Percentiles rank a stretch among this genome's conserved stretches.
These are phyloP conservation scores for Ambrosiella cleistominuta DNA, from an alignment of 2,329 filamentous ascomycete species.

Conservation along the genomic window DNA sequence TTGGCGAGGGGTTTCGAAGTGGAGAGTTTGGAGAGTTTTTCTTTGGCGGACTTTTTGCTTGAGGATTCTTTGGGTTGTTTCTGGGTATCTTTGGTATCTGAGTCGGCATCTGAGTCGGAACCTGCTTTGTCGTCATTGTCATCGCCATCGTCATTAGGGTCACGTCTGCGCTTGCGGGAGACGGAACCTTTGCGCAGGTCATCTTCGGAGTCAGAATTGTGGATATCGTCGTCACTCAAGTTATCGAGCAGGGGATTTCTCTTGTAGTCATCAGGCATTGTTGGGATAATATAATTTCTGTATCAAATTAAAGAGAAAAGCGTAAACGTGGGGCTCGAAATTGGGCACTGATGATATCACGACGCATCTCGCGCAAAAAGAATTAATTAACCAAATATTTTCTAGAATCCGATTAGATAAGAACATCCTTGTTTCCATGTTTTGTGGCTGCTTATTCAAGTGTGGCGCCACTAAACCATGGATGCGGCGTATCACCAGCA, in stretches of 20 bases:
- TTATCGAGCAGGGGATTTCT: slow-evolving; percentile 12
- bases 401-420: no score
- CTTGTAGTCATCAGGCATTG: slow-evolving; percentile 16
- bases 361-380: not conserved
- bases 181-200: slow-evolving; percentile 49
- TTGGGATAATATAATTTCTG: not conserved
- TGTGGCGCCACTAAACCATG: no score
- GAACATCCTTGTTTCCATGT: no score
- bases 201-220: slow-evolving; percentile 50
- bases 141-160: slow-evolving; percentile 20
- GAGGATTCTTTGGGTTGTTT: slow-evolving; percentile 20
- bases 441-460: no score
- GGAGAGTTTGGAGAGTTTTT: slow-evolving; percentile 5
- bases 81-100: slow-evolving; percentile 16
- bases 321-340: not conserved
- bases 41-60: slow-evolving; percentile 32
- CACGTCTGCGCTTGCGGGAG: slow-evolving; percentile 46
- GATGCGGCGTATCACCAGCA: no score
- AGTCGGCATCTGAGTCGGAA: slow-evolving; percentile 19
- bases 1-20: slow-evolving; percentile 29
- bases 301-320: not conserved
- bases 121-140: slow-evolving; percentile 23
- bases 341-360: not conserved
- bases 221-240: slow-evolving; percentile 35
- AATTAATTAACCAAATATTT: not conserved